Conservation (phyloP, 2,329 filamentous ascomycete genomes). For the Fusarium dimerum region DNA sequence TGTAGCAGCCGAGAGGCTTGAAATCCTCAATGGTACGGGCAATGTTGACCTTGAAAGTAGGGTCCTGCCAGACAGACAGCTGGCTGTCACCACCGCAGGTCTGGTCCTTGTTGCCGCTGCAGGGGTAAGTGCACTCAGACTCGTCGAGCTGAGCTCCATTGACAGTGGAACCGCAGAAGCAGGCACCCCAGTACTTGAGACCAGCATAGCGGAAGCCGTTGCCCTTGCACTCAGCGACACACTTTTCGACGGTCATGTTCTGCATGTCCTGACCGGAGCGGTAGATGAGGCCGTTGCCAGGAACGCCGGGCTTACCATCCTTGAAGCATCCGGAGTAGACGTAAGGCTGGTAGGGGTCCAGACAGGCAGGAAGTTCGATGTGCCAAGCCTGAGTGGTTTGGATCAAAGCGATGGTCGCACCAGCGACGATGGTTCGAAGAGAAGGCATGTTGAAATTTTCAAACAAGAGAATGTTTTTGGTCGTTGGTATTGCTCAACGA, state of each 20-base stretch:
- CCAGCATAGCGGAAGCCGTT: constrained; percentile 54
- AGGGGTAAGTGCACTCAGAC: constrained; percentile 58
- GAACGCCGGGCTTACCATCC: constrained; percentile 34
- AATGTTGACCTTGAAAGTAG: constrained; percentile 47
- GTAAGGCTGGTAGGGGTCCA: constrained; percentile 47
- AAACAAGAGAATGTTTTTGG: constrained; percentile 12
- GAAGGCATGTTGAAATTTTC: constrained; percentile 21
- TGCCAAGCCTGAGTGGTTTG: constrained; percentile 42
- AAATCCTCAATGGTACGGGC: constrained; percentile 54
- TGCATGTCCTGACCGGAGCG: constrained; percentile 39
- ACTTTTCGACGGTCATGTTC: constrained; percentile 50
- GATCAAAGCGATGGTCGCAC: constrained; percentile 41
- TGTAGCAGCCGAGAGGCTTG: constrained; percentile 63
- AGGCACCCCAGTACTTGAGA: constrained; percentile 52
- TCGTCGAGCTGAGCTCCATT: constrained; percentile 53
- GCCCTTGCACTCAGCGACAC: constrained; percentile 51
- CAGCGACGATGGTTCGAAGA: constrained; percentile 32
- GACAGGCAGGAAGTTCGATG: constrained; percentile 46
- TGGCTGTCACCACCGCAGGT: constrained; percentile 48
- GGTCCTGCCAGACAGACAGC: constrained; percentile 52
- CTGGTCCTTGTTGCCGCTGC: constrained; percentile 47
- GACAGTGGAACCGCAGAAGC: constrained; percentile 55
- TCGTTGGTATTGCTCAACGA: constrained; percentile 3
- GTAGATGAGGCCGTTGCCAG: constrained; percentile 43
- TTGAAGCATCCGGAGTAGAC: constrained; percentile 50